Conservation (phyloP, 2,329 filamentous ascomycete species). For the Fusarium euwallaceae region DNA sequence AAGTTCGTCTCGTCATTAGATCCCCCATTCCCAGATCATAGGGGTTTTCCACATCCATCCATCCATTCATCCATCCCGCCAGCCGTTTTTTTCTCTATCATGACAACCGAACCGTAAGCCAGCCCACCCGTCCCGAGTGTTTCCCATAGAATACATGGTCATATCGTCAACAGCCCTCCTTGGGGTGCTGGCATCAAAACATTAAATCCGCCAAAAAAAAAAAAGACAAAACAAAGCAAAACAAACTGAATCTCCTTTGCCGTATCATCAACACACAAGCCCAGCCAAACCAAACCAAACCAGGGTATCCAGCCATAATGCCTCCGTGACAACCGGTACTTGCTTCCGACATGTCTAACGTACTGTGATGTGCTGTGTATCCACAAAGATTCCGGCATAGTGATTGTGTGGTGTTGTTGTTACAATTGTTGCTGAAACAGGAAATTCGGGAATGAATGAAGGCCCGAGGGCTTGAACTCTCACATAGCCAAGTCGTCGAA, state of each 20-base stretch:
- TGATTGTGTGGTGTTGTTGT: constrained; percentile 35
- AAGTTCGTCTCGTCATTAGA: constrained; percentile 50
- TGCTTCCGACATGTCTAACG: constrained; percentile 30
- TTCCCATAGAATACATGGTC: constrained; percentile 44
- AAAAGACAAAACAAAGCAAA: constrained; percentile 14
- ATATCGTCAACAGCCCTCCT: constrained; percentile 35
- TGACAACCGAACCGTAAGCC: constrained; percentile 29
- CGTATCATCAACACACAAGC: constrained; percentile 21
- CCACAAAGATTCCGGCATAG: constrained; percentile 36
- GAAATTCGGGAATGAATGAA: constrained; percentile 30
- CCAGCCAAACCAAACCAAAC: constrained; percentile 22
- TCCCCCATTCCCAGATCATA: constrained; percentile 29
- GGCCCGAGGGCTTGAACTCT: constrained; percentile 30
- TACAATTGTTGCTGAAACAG: constrained; percentile 39
- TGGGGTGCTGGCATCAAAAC: constrained; percentile 31
- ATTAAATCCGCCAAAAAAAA: constrained; percentile 7
- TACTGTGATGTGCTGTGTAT: constrained; percentile 34
- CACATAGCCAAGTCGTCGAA: constrained; percentile 56
- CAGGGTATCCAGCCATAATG: constrained; percentile 42
- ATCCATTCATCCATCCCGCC: constrained; percentile 5
- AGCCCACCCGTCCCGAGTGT: constrained; percentile 19
- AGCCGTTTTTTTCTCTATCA: constrained; percentile 48
- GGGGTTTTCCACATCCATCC: constrained; percentile 29
- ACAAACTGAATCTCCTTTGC: constrained; percentile 13
- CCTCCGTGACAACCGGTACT: constrained; percentile 28